These are phyloP conservation scores for Solanum bukasovii DNA, from an alignment of 257 asterid species.

Conservation along the genomic window DNA sequence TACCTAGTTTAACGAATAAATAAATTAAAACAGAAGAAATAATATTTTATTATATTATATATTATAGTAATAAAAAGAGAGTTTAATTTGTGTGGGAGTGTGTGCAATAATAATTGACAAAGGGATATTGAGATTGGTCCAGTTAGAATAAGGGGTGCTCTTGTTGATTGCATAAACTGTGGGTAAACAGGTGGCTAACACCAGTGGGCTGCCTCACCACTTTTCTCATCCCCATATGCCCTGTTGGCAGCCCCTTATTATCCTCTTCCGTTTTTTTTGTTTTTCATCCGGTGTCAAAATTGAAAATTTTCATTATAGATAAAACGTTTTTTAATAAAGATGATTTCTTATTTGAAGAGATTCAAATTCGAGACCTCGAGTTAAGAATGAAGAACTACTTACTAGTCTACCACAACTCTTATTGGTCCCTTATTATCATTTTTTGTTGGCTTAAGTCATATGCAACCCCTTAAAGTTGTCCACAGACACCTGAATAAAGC, in stretches of 20 bases:
- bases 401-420: not conserved
- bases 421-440: too few species aligned
- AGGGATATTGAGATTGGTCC: not conserved
- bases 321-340: rapidly evolving
- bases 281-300: not conserved
- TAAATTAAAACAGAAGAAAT: too few species aligned
- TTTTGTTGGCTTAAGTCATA: too few species aligned
- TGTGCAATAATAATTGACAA: not conserved
- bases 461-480: rapidly evolving
- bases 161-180: conserved; percentile 4
- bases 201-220: conserved; percentile 12
- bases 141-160: not conserved
- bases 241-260: not conserved
- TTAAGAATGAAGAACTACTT: too few species aligned
- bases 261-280: not conserved
- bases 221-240: not conserved
- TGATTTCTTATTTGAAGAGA: too few species aligned
- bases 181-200: not conserved
- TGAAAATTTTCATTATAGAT: too few species aligned
- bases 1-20: too few species aligned
- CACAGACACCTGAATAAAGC: too few species aligned
- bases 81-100: not conserved
- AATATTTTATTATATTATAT: too few species aligned
- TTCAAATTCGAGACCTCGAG: not conserved
- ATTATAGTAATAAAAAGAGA: not conserved